Base-by-base conservation (phyloP, 2,329 filamentous ascomycete genomes). In the Metarhizium robertsii region DNA sequence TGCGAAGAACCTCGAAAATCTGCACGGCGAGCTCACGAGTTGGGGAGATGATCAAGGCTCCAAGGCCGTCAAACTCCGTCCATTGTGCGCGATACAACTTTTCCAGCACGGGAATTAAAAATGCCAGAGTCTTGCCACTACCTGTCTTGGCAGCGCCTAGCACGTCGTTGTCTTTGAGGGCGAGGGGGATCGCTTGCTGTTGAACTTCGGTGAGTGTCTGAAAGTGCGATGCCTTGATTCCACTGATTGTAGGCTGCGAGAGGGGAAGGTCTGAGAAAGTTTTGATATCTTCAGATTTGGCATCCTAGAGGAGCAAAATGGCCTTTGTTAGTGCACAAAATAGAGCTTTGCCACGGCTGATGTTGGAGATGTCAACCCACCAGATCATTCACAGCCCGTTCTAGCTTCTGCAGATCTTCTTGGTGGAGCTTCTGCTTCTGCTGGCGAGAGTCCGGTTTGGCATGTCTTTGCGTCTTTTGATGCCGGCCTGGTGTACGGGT, bases 11-110 rank as follows among this genome's bases (percentile, higher is more conserved):
- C 56, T 96, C 88, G 67, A 97, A 99, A 59, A 96, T 99, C 71
- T 99, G 94, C 43, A 95, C 94, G 0, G 94, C 92, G 55, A 99
- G 78, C 73, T 99, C 94, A 66, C 94, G 86, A 7, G 94, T 99
- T 0, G 94, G 94, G 0, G 92, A 92, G 54, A 99, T 86, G 61
- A 99, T 90, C 60, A 99, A 80, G 4, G 94, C 94, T 8, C 92
- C 92, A 34, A 99, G 77, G 0, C 94, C 94, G 72, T 99, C 94
- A 63, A 85, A 80, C 64, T 95, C 89, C 16, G 94, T 88, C 86
- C 92, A 96, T 79, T 86, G 88, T 55, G 85, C 83, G 53, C 91
- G 85, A 70, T 95, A 94, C 2, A 99, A 80, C 65, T 92, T 95
- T 71, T 99, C 94, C 52, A 99, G 80, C 0, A 97, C 86, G 1